Percentiles rank a stretch among this genome's conserved stretches.
Conservation (phyloP, 2,329 filamentous ascomycete species). For the Fusarium sp. region DNA sequence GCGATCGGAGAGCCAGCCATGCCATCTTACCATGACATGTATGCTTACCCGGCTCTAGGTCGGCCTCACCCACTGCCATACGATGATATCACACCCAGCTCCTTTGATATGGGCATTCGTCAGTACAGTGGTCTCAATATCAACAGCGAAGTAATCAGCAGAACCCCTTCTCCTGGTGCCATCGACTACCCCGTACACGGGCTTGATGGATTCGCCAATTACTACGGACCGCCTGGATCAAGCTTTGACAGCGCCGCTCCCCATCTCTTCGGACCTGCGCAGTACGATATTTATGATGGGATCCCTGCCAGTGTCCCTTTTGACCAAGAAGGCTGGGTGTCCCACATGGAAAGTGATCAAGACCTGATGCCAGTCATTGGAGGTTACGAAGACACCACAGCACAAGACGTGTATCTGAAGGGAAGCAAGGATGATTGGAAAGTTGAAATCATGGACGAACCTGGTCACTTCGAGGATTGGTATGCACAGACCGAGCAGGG, state of each 20-base stretch:
- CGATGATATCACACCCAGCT: constrained; percentile 13
- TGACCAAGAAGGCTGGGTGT: constrained; percentile 23
- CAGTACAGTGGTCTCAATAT: constrained; percentile 15
- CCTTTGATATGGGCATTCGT: constrained; percentile 20
- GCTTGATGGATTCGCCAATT: constrained; percentile 19
- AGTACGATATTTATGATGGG: constrained; percentile 20
- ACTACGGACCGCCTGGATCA: constrained; percentile 14
- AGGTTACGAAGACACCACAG: constrained; percentile 19
- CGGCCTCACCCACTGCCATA: constrained; percentile 21
- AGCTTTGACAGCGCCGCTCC: constrained; percentile 3
- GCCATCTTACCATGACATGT: constrained; percentile 21
- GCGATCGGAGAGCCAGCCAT: constrained; percentile 3
- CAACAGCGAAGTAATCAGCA: constrained; percentile 18
- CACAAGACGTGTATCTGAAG: constrained; percentile 45
- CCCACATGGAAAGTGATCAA: constrained; percentile 8
- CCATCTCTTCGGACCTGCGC: constrained; percentile 10
- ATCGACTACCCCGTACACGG: constrained; percentile 26
- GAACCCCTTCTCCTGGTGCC: constrained; percentile 33
- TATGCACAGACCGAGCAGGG: constrained; percentile 43
- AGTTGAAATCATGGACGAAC: constrained; percentile 46
- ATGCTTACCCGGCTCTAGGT: constrained; percentile 22
- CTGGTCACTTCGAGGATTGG: constrained; percentile 46
- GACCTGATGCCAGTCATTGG: constrained; percentile 15
- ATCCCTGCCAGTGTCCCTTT: constrained; percentile 14
- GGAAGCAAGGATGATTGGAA: constrained; percentile 49